These are phyloP conservation scores for Asterionellopsis glacialis DNA, from an alignment of 108 stramenopile genomes.

Conservation along the genomic window DNA sequence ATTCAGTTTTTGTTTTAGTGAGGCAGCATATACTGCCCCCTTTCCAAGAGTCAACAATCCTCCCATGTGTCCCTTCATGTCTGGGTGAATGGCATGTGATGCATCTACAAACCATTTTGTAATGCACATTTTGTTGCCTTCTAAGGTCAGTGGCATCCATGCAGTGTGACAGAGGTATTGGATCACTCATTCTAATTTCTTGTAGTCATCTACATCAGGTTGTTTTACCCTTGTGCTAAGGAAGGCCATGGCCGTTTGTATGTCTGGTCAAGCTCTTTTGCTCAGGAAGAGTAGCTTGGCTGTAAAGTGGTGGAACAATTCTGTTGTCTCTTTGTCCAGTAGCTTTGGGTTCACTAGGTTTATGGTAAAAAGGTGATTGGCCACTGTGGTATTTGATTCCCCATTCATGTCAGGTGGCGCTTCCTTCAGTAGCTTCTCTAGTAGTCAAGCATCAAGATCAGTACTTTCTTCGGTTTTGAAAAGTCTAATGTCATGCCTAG, in stretches of 20 bases:
- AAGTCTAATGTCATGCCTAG: no score
- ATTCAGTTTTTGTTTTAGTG: constrained; percentile 32
- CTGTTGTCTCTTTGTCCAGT: not conserved
- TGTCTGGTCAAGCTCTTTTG: constrained; percentile 10
- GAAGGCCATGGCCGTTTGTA: constrained; percentile 17
- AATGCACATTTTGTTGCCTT: constrained; percentile 35
- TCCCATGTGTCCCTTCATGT: no score
- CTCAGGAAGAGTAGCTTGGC: no score
- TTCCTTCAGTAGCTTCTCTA: constrained; percentile 19
- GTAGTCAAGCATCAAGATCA: no score
- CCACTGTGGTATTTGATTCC: constrained; percentile 18
- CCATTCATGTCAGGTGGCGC: no score
- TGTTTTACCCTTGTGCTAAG: no score
- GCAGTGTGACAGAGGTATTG: constrained; percentile 28
- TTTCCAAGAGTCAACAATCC: constrained; percentile 31
- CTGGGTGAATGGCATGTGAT: no score
- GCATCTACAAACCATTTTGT: no score
- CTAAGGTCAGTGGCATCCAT: constrained; percentile 24
- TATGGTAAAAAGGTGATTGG: constrained; percentile 29
- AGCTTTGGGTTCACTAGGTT: constrained; percentile 1
- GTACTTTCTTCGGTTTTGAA: no score
- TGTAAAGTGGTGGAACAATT: not conserved
- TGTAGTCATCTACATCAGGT: constrained; percentile 42
- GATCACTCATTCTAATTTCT: constrained; percentile 25
- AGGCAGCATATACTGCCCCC: constrained; percentile 2